Percentiles rank a stretch among this genome's conserved stretches.
phyloP scores from a whole-genome alignment of 176 grass and related monocot species.

The Rhynchospora breviuscula region DNA sequence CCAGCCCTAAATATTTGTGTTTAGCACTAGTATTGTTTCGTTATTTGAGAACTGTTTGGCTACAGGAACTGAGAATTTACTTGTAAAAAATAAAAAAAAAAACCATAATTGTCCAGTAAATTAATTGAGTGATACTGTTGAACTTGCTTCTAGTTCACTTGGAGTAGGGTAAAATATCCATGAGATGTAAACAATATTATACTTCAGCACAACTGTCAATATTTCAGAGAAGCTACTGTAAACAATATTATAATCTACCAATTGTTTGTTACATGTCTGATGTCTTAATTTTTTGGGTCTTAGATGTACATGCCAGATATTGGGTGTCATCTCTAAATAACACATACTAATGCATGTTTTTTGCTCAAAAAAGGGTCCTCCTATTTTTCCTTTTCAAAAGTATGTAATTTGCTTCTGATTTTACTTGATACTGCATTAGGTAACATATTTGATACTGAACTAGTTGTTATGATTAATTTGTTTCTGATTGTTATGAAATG shows the following conservation, averaged over 20 bases:
- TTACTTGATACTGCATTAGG: not conserved
- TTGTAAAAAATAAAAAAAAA: not conserved
- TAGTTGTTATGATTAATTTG: not conserved
- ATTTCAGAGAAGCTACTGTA: too few relatives aligned
- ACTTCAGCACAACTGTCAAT: not conserved
- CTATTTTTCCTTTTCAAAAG: not conserved
- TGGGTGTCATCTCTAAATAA: not conserved
- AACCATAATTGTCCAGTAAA: not conserved
- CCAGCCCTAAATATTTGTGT: not conserved
- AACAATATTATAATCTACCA: not conserved
- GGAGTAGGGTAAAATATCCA: not conserved
- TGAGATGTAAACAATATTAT: not conserved
- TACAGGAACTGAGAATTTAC: not conserved
- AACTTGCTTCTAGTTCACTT: not conserved
- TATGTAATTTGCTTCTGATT: not conserved
- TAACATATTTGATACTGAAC: not conserved
- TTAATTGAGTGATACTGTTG: not conserved
- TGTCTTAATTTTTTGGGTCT: not conserved
- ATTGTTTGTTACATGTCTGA: not conserved
- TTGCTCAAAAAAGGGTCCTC: not conserved
- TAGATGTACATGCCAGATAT: not conserved
- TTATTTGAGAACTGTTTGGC: not conserved
- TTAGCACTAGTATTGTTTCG: not conserved
- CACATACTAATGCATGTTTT: not conserved
- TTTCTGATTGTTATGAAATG: not conserved